These are phyloP conservation scores for Metschnikowia cerradonensis DNA, from an alignment of 805 yeast species.

Conservation along the genomic window DNA sequence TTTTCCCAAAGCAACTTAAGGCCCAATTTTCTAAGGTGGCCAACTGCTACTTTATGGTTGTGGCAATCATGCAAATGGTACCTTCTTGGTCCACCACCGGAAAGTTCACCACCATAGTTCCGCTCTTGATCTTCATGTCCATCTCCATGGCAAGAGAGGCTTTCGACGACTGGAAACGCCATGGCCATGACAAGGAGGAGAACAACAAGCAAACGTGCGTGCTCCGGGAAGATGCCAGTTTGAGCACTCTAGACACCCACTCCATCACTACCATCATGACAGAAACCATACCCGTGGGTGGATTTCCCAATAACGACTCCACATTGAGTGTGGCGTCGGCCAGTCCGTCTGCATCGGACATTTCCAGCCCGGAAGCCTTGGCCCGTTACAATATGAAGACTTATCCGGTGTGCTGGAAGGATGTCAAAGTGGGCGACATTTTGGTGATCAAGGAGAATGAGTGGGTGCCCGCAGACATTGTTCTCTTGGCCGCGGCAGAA, in stretches of 20 bases:
- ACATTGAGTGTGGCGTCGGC: constrained; percentile 1
- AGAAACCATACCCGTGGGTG: constrained; percentile 28
- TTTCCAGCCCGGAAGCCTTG: constrained; percentile 8
- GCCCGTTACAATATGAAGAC: constrained; percentile 30
- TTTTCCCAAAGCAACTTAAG: constrained; percentile 80
- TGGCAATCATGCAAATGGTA: constrained; percentile 90
- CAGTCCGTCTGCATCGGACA: constrained; percentile 2
- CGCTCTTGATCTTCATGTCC: constrained; percentile 77
- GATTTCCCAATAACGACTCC: not conserved
- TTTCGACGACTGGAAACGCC: constrained; percentile 87
- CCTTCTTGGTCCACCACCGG: constrained; percentile 99
- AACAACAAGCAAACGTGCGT: constrained; percentile 46
- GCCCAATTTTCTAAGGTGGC: constrained; percentile 94
- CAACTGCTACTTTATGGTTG: constrained; percentile 82
- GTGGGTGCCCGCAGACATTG: constrained; percentile 90
- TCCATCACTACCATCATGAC: constrained; percentile 38
- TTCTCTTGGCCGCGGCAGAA: constrained; percentile 63
- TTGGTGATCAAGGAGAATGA: constrained; percentile 72
- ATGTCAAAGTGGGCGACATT: constrained; percentile 84
- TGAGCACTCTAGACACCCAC: constrained; percentile 31
- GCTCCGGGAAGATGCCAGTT: constrained; percentile 29
- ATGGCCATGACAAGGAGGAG: constrained; percentile 78
- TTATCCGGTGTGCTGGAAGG: constrained; percentile 56
- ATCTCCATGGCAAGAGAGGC: constrained; percentile 92
- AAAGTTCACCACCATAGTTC: constrained; percentile 87